Percentiles rank a stretch among this genome's conserved stretches.
Conservation (phyloP, 805 yeast genomes). For the Starmerella stigmatis region DNA sequence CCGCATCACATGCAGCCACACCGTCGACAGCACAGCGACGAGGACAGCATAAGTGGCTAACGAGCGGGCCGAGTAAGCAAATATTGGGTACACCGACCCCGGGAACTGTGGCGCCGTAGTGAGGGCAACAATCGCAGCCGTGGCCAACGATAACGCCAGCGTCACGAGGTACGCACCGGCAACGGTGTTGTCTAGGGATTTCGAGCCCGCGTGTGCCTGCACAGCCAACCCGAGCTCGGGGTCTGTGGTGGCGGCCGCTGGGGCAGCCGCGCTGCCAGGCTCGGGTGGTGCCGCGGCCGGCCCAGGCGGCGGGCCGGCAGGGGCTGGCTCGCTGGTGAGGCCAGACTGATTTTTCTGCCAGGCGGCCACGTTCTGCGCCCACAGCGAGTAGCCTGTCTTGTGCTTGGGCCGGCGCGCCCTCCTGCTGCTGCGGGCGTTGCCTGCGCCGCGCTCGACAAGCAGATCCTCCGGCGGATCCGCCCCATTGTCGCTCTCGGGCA, state of each 20-base stretch:
- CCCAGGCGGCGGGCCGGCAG: not conserved
- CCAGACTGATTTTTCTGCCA: conserved; percentile 10
- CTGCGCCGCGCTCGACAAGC: conserved; percentile 23
- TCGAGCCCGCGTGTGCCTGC: not conserved
- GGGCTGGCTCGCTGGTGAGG: not conserved
- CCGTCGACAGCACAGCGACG: conserved; percentile 12
- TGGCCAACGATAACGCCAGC: conserved; percentile 21
- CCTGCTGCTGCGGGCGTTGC: conserved; percentile 1
- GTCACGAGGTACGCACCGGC: conserved; percentile 16
- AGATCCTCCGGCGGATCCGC: conserved; percentile 29
- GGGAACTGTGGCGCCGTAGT: conserved; percentile 13
- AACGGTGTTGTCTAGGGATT: conserved; percentile 17
- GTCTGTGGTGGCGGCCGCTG: conserved; percentile 9
- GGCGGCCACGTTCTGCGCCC: conserved; percentile 11
- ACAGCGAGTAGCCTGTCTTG: conserved; percentile 15
- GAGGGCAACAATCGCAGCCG: conserved; percentile 20
- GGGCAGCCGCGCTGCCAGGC: not conserved
- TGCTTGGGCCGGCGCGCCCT: conserved; percentile 6
- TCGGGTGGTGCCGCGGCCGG: not conserved
- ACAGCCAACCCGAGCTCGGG: not conserved
- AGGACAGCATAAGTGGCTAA: conserved; percentile 16
- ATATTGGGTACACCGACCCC: conserved; percentile 19
- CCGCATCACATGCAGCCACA: conserved; percentile 23
- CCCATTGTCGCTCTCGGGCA: conserved; percentile 8
- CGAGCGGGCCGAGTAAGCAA: conserved; percentile 17